Evolutionary conservation across 768 basidiomycete species (phyloP).

Genomic region (Lactifluus subvellereus): DNA sequence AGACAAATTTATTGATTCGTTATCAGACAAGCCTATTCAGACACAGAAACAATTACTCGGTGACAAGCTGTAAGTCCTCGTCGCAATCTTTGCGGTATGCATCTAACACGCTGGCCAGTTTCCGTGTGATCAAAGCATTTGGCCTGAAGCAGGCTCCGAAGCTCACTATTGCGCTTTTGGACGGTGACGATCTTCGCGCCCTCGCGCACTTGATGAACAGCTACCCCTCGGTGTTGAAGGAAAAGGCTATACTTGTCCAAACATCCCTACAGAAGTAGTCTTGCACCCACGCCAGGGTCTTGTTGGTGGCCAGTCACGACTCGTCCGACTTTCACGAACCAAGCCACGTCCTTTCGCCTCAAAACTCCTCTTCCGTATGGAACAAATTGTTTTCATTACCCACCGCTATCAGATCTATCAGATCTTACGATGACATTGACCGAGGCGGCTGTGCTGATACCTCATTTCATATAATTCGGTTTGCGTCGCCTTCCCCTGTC

Average conservation of each 20-base stretch:
- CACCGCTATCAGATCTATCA: slow-evolving; percentile 4
- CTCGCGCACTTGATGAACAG: slow-evolving; percentile 85
- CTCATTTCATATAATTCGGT: slow-evolving; percentile 17
- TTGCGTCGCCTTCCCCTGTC: neutral
- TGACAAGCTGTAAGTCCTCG: slow-evolving; percentile 58
- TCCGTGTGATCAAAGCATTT: slow-evolving; percentile 59
- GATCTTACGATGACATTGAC: slow-evolving; percentile 1
- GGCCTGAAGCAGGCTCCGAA: slow-evolving; percentile 86
- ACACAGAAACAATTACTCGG: slow-evolving; percentile 80
- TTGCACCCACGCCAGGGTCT: neutral
- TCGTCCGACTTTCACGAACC: neutral
- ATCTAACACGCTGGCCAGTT: slow-evolving; percentile 31
- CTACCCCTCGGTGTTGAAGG: slow-evolving; percentile 75
- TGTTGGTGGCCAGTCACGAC: neutral
- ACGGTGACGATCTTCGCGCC: slow-evolving; percentile 78
- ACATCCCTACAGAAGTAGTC: slow-evolving; percentile 13
- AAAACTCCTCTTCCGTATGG: slow-evolving; percentile 3
- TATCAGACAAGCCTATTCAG: slow-evolving; percentile 63
- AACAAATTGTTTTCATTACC: slow-evolving; percentile 4
- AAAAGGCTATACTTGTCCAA: slow-evolving; percentile 30
- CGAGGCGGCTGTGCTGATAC: slow-evolving; percentile 15
- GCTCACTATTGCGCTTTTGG: slow-evolving; percentile 75
- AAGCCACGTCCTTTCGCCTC: neutral
- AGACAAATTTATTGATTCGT: slow-evolving; percentile 62
- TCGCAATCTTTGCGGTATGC: slow-evolving; percentile 15